phyloP scores from a whole-genome alignment of 129 eudicot genomes.

The Sambucus nigra region DNA sequence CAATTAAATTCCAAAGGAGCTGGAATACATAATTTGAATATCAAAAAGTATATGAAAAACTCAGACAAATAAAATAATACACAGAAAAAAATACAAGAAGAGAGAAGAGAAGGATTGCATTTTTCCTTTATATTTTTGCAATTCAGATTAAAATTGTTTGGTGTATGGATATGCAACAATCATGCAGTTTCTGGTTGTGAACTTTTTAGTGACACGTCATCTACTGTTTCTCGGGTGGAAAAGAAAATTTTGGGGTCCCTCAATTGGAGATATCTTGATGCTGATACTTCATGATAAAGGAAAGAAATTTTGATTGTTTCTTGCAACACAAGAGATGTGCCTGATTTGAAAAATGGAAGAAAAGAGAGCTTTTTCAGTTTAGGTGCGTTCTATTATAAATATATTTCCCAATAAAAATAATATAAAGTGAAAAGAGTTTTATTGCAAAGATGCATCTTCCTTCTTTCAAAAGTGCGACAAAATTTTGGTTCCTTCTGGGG shows the following conservation, averaged over 20 bases:
- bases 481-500: not conserved
- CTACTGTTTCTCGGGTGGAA: constrained; percentile 18
- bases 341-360: constrained; percentile 3
- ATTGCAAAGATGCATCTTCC: constrained; percentile 3
- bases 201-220: constrained; percentile 2
- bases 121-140: too few relatives aligned
- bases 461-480: not conserved
- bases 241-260: constrained; percentile 16
- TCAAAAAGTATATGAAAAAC: too few relatives aligned
- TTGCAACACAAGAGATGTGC: constrained; percentile 13
- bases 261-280: constrained; percentile 15
- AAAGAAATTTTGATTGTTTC: constrained; percentile 10
- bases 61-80: too few relatives aligned
- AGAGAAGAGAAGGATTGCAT: not conserved
- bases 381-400: not conserved
- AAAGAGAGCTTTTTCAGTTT: not conserved
- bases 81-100: too few relatives aligned
- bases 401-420: too few relatives aligned
- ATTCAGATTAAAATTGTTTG: too few relatives aligned
- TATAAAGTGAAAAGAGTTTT: too few relatives aligned
- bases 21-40: not conserved
- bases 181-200: not conserved
- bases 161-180: too few relatives aligned
- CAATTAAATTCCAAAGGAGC: not conserved
- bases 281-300: constrained; percentile 20